Evolutionary conservation across 2,329 filamentous ascomycete genomes (phyloP), one percentile per base, ranked within the genome.

Genomic region (Leptographium procerum): DNA sequence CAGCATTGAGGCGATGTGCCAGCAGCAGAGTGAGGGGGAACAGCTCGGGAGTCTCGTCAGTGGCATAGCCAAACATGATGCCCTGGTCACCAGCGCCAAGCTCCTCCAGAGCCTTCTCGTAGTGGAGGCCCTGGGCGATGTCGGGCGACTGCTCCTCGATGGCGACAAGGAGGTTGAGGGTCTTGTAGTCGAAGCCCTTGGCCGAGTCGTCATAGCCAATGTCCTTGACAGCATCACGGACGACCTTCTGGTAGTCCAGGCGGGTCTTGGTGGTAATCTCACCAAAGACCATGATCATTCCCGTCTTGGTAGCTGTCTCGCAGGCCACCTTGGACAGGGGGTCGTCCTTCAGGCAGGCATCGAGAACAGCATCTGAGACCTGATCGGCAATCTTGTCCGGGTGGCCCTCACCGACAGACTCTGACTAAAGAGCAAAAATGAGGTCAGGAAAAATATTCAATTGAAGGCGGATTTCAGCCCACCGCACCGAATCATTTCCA

Each of bases 161-260:
- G 77, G 92, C 94, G 69, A 97, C 91, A 68, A 97, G 86, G 71
- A 99, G 84, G 81, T 96, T 97, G 82, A 88, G 92, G 67, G 94
- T 99, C 87, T 97, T 97, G 90, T 96, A 96, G 81, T 99, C 94
- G 78, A 99, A 99, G 64, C 94, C 94, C 86, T 99, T 99, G 69
- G 83, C 81, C 59, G 94, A 97, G 77, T 88, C 84, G 78, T 99
- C 94, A 78, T 97, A 99, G 69, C 94, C 94, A 72, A 99, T 99
- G 73, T 95, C 92, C 85, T 96, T 92, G 84, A 99, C 91, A 73
- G 91, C 85, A 65, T 86, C 77, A 75, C 94, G 92, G 75, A 99
- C 90, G 69, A 96, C 82, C 82, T 91, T 95, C 77, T 99, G 94
- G 87, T 96, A 99, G 83, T 99, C 94, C 68, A 97, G 80, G 67